These are phyloP conservation scores for Phragmites australis DNA, from an alignment of 176 grass and related monocot genomes.

Conservation along the genomic window DNA sequence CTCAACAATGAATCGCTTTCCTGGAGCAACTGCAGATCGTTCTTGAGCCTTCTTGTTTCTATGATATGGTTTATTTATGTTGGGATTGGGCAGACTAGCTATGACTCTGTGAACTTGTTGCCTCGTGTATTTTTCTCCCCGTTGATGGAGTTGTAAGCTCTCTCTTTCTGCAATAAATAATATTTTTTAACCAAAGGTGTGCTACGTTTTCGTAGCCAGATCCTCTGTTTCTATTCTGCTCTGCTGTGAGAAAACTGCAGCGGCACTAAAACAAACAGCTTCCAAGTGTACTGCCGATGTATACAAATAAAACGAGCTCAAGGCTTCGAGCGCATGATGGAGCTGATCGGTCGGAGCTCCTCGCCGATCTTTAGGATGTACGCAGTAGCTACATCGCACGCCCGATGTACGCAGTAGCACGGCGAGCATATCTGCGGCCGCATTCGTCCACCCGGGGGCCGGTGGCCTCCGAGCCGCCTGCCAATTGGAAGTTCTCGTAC, in stretches of 20 bases:
- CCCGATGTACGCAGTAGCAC: too few species aligned
- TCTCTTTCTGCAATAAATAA: slow-evolving; percentile 4
- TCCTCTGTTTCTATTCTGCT: not conserved
- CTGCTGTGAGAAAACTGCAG: not conserved
- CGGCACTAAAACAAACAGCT: not conserved
- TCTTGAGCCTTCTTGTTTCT: slow-evolving; percentile 17
- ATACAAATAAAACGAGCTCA: not conserved
- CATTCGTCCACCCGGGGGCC: too few species aligned
- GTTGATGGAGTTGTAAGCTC: slow-evolving; percentile 21
- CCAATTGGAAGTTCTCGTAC: too few species aligned
- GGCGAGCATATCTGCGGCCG: too few species aligned
- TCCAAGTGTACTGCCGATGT: not conserved
- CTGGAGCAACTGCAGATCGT: not conserved
- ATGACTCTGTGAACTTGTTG: slow-evolving; percentile 5
- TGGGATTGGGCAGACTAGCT: not conserved
- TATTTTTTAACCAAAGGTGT: not conserved
- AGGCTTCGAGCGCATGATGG: too few species aligned
- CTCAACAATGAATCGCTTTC: not conserved
- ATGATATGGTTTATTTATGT: not conserved
- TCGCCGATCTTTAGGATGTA: too few species aligned
- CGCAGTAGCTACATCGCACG: too few species aligned
- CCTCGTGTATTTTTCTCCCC: not conserved
- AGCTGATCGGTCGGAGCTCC: too few species aligned
- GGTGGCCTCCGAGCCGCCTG: too few species aligned
- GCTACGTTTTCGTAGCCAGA: not conserved